A percentile compares a stretch with the other conserved stretches of the same genome.
These are phyloP conservation scores for Metschnikowia anglica DNA, from an alignment of 805 yeast genomes.

Conservation along the genomic window DNA sequence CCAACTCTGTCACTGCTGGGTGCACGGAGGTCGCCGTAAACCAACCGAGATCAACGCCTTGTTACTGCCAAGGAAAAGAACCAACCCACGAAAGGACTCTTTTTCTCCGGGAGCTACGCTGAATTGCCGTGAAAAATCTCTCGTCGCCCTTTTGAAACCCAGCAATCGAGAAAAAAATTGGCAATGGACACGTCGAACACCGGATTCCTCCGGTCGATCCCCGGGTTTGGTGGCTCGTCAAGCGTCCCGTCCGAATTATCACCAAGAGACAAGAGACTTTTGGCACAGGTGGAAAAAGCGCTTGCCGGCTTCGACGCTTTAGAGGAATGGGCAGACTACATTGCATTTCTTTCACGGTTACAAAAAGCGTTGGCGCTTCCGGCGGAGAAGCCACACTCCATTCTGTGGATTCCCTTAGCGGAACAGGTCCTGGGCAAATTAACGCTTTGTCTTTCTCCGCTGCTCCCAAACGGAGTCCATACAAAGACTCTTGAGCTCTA, in stretches of 20 bases:
- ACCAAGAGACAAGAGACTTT: slow-evolving; percentile 62
- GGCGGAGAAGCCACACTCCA: slow-evolving; percentile 30
- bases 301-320: slow-evolving; percentile 74
- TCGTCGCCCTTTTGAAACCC: no score
- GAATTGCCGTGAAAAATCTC: no score
- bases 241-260: slow-evolving; percentile 26
- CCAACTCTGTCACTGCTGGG: no score
- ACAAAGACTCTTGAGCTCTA: slow-evolving; percentile 82
- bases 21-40: no score
- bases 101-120: no score
- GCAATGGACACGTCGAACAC: slow-evolving; percentile 5
- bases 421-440: slow-evolving; percentile 66
- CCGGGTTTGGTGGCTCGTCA: slow-evolving; percentile 8
- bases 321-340: slow-evolving; percentile 98
- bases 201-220: slow-evolving; percentile 11
- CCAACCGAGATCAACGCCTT: no score
- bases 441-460: slow-evolving; percentile 76
- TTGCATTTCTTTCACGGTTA: slow-evolving; percentile 78
- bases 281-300: slow-evolving; percentile 68
- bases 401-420: slow-evolving; percentile 61
- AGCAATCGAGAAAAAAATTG: neutral
- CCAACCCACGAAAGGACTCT: no score
- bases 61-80: no score
- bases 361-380: slow-evolving; percentile 59
- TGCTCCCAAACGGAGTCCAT: slow-evolving; percentile 93